phyloP scores from a whole-genome alignment of 768 basidiomycete species.

The Rubroboletus satanas region DNA sequence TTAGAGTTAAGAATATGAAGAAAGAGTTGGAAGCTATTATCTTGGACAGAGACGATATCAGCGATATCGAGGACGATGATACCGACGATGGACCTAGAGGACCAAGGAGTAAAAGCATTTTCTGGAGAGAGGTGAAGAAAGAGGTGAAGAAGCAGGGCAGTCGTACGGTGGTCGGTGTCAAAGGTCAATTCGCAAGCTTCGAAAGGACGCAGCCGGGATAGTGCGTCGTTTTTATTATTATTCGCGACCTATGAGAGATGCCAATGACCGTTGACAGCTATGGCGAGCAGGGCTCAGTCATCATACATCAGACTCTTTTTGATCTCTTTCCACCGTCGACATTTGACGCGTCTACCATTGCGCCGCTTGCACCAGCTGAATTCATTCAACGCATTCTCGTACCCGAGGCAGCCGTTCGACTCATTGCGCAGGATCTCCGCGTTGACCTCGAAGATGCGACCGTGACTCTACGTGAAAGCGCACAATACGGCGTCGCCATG shows the following conservation, averaged over 20 bases:
- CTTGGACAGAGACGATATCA: conserved; percentile 36
- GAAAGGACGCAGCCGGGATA: conserved; percentile 86
- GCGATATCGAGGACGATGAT: conserved; percentile 18
- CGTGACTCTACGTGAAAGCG: conserved; percentile 65
- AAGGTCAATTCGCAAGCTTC: conserved; percentile 74
- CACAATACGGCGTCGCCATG: conserved; percentile 80
- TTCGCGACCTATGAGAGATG: neutral
- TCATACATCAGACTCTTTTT: conserved; percentile 74
- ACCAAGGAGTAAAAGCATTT: conserved; percentile 45
- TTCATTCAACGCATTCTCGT: conserved; percentile 85
- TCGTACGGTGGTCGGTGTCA: conserved; percentile 61
- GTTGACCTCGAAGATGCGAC: conserved; percentile 49
- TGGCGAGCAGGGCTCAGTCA: conserved; percentile 78
- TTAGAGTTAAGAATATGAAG: conserved; percentile 52
- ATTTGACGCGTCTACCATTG: conserved; percentile 49
- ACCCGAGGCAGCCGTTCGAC: conserved; percentile 76
- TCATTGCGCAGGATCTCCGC: conserved; percentile 76
- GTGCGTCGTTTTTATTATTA: conserved; percentile 44
- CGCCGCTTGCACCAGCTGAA: conserved; percentile 67
- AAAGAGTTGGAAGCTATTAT: conserved; percentile 48
- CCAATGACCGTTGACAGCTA: conserved; percentile 48
- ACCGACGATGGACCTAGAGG: conserved; percentile 7
- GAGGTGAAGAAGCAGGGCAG: conserved; percentile 65
- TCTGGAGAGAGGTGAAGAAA: conserved; percentile 65
- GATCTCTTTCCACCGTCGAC: conserved; percentile 65